Percentiles rank a stretch among this genome's conserved stretches.
Conservation (phyloP, 495 filamentous ascomycete genomes). For the Opeltia flavorubescens region DNA sequence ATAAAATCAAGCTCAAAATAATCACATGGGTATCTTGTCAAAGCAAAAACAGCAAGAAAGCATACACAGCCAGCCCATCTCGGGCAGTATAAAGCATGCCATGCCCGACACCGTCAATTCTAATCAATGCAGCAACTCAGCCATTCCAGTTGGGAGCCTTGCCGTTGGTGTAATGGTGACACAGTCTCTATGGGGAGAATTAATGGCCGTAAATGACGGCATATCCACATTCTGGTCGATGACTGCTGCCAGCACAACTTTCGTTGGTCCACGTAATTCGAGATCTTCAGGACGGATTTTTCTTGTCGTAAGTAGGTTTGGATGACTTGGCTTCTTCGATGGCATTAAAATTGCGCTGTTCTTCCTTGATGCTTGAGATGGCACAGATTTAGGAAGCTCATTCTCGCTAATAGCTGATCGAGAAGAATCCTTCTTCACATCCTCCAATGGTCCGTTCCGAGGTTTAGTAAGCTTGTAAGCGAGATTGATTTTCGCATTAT, state of each 20-base stretch:
- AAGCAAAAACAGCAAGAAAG: background rate
- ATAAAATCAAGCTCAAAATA: background rate
- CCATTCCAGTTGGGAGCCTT: conserved; percentile 26
- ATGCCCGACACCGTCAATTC: background rate
- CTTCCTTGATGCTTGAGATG: conserved; percentile 27
- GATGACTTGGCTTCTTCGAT: no score
- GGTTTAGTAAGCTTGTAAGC: conserved; percentile 29
- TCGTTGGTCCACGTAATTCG: conserved; percentile 1
- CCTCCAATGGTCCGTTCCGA: conserved; percentile 9
- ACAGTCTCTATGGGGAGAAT: background rate
- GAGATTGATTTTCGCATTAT: conserved; percentile 22
- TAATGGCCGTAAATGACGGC: conserved; percentile 8
- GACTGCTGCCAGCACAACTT: conserved; percentile 7
- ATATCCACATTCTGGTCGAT: no score
- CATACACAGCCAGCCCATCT: background rate
- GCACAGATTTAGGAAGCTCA: conserved; percentile 16
- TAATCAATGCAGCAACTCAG: conserved; percentile 17
- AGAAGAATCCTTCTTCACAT: conserved; percentile 1
- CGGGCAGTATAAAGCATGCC: background rate
- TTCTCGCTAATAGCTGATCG: conserved; percentile 3
- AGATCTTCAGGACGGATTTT: background rate
- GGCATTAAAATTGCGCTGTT: conserved; percentile 18
- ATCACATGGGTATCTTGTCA: background rate
- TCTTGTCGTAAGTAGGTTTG: background rate
- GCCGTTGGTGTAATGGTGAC: conserved; percentile 27